These are phyloP conservation scores for Dicorynia guianensis DNA, from an alignment of 306 rosid genomes.

Conservation along the genomic window DNA sequence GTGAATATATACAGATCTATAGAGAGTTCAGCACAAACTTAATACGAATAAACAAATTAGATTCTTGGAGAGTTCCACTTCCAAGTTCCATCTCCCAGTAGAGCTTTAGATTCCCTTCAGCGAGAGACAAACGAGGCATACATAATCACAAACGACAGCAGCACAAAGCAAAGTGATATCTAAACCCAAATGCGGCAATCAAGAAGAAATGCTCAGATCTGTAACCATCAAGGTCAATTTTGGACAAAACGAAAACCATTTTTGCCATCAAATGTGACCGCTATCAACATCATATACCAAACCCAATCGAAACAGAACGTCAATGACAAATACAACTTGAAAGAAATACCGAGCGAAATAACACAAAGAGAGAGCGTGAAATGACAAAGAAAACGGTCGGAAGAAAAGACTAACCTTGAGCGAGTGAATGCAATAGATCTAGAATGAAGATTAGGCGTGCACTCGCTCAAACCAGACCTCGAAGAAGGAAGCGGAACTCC, in stretches of 20 bases:
- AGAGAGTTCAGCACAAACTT: background rate
- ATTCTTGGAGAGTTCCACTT: too few relatives aligned
- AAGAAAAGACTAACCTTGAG: constrained; percentile 41
- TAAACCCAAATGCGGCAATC: background rate
- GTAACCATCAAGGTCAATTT: background rate
- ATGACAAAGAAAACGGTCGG: background rate
- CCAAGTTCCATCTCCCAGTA: too few relatives aligned
- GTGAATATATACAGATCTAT: background rate
- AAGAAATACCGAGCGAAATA: too few relatives aligned
- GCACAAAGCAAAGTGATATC: background rate
- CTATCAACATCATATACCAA: background rate
- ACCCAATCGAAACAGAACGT: background rate
- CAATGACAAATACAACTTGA: background rate
- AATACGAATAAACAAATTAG: too few relatives aligned
- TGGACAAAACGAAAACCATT: background rate
- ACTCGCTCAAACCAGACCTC: constrained; percentile 23
- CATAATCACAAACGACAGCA: background rate
- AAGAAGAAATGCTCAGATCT: constrained; percentile 37
- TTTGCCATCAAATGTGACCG: background rate
- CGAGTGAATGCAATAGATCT: constrained; percentile 31
- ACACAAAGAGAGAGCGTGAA: background rate
- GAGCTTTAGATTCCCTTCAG: background rate
- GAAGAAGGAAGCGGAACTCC: background rate
- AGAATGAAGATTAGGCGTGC: background rate
- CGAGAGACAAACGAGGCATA: background rate